phyloP scores from a whole-genome alignment of 2,329 filamentous ascomycete species.

The Calonectria leucothoes region DNA sequence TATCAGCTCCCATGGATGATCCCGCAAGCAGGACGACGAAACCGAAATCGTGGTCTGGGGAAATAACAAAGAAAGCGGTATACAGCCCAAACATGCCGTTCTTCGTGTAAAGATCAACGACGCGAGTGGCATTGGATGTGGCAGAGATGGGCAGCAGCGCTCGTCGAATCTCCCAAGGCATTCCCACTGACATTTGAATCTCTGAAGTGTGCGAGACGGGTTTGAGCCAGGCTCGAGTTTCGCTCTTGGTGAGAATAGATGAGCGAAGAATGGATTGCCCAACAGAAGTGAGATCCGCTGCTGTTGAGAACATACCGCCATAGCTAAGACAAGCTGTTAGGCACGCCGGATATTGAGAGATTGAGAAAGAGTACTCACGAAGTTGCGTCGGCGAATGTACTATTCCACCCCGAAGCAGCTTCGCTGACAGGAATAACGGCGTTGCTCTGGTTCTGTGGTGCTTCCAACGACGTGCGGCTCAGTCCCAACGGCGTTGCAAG shows the following conservation, averaged over 20 bases:
- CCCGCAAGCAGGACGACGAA: constrained; percentile 29
- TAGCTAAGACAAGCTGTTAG: neutral
- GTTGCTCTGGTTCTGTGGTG: neutral
- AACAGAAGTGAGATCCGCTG: neutral
- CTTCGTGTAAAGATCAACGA: constrained; percentile 59
- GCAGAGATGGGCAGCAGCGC: constrained; percentile 2
- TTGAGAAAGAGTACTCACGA: neutral
- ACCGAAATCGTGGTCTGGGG: constrained; percentile 56
- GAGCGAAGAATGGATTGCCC: neutral
- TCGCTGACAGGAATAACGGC: neutral
- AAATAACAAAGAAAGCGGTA: constrained; percentile 49
- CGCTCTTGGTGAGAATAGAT: neutral
- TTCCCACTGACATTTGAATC: neutral
- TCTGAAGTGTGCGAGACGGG: neutral
- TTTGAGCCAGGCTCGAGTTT: neutral
- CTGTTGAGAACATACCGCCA: neutral
- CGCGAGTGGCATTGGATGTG: constrained; percentile 44
- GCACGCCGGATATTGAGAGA: neutral
- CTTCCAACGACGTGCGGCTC: neutral
- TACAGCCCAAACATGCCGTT: constrained; percentile 53
- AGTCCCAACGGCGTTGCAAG: neutral
- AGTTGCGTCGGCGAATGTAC: neutral
- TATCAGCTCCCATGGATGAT: neutral
- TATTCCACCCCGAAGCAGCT: neutral
- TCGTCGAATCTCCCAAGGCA: neutral